These are phyloP conservation scores for Colletotrichum filicis DNA, from an alignment of 2,329 filamentous ascomycete genomes.

Conservation along the genomic window DNA sequence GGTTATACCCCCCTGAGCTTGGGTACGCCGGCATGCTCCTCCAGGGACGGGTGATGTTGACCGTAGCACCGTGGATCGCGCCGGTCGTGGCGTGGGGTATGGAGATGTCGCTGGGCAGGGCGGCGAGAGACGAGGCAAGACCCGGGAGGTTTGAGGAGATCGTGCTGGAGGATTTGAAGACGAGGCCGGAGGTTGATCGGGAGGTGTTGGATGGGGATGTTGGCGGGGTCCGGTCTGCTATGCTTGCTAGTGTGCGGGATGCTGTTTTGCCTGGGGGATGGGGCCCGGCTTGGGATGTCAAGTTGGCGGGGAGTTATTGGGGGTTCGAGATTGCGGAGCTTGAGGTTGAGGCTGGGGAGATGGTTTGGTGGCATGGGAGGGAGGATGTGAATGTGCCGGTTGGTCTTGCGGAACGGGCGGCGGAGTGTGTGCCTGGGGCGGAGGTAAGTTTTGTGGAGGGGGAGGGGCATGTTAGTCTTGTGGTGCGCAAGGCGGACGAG, in stretches of 20 bases:
- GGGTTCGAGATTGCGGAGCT: constrained; percentile 45
- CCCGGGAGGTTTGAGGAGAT: no score
- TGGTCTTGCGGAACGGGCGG: constrained; percentile 34
- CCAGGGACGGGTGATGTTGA: no score
- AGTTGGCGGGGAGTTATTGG: constrained; percentile 41
- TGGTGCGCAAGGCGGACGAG: not conserved
- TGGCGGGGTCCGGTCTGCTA: constrained; percentile 41
- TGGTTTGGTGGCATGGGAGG: constrained; percentile 47
- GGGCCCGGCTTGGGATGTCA: constrained; percentile 42
- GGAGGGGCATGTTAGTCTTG: not conserved
- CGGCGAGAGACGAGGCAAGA: no score
- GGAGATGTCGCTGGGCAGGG: no score
- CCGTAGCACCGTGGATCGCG: no score
- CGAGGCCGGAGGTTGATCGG: no score
- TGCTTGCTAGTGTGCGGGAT: constrained; percentile 9
- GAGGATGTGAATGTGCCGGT: constrained; percentile 46
- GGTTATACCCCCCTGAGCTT: no score
- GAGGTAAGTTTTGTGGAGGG: not conserved
- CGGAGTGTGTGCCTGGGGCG: not conserved
- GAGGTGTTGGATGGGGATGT: constrained; percentile 36
- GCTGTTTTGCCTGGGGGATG: constrained; percentile 32
- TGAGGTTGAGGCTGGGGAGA: constrained; percentile 31
- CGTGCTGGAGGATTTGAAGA: no score
- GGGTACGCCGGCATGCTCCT: no score
- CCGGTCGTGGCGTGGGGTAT: no score